Evolutionary conservation across 768 basidiomycete species (phyloP), one percentile per base, ranked within the genome.

Genomic region (Auriscalpium vulgare): DNA sequence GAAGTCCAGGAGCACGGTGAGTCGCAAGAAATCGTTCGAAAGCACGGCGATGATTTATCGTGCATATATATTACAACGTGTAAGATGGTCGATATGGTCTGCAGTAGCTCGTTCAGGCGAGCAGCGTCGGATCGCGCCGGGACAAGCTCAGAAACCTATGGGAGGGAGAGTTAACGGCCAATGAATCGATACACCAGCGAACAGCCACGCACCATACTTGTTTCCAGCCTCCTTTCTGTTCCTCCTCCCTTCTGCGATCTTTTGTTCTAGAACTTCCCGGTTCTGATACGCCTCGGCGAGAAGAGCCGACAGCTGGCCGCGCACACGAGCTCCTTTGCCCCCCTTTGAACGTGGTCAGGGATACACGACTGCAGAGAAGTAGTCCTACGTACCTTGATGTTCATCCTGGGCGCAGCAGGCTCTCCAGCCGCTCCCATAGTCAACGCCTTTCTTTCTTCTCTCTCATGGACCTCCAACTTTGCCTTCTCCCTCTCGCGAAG

Each of bases 151-250:
- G 29, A 29, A 29, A 29, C 29, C 29, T 29, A 4, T 29, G 29
- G 29, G 29, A 21, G 21, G 29, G 29, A 29, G 29, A 7, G 29
- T 29, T 29, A 29, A 7, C 29, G 4, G 29, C 29, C 29, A 29
- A 29, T 21, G 21, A 21, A 21, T 21, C 29, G 29, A 29, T 29
- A 7, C 29, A 29, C 29, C 29, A 29, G 29, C 29, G 29, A 29
- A 7, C 29, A 44, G 14, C 21, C 21, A 72, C 78, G 57, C 63
- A 86, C 91, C 91, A 63, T 94, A 93, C 78, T 93, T 94, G 71
- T 90, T 92, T 10, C 91, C 91, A 0, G 91, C 90, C 65, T 91
- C 88, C 67, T 93, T 93, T 59, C 90, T 78, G 64, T 93, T 93
- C 58, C 87, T 75, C 59, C 84, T 78, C 2, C 85, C 90, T 68